Percentiles rank a stretch among this genome's conserved stretches.
These are phyloP conservation scores for Cladosporium sp. DNA, from an alignment of 2,329 filamentous ascomycete genomes.

Conservation along the genomic window DNA sequence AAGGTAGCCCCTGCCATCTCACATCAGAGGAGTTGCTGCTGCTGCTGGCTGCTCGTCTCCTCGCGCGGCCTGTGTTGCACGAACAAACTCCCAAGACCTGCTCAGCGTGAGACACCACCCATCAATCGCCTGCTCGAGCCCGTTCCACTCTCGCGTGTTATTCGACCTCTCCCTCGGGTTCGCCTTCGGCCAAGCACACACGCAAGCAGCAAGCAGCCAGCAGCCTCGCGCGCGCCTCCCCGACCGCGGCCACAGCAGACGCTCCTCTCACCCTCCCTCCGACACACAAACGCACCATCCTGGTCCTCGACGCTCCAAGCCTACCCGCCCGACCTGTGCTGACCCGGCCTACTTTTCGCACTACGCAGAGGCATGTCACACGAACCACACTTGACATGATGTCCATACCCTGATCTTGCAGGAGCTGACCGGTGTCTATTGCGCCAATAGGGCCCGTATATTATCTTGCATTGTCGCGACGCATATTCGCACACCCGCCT, in stretches of 20 bases:
- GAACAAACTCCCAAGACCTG: conserved; percentile 6
- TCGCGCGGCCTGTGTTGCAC: conserved; percentile 1
- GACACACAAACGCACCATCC: neutral
- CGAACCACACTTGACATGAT: conserved; percentile 22
- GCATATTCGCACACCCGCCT: conserved; percentile 9
- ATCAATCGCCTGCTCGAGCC: conserved; percentile 12
- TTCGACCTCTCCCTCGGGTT: conserved; percentile 7
- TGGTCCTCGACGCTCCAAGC: neutral
- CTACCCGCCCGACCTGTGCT: conserved; percentile 13
- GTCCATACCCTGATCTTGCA: conserved; percentile 19
- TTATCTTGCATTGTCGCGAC: conserved; percentile 21
- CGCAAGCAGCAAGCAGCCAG: too few relatives aligned
- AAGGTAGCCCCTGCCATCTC: neutral
- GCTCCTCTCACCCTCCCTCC: neutral
- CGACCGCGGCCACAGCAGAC: neutral
- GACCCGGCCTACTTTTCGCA: conserved; percentile 14
- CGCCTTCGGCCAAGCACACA: too few relatives aligned
- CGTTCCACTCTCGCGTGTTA: conserved; percentile 17
- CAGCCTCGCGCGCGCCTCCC: conserved; percentile 7
- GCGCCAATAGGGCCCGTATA: conserved; percentile 18
- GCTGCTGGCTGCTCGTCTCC: neutral
- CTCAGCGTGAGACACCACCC: conserved; percentile 6
- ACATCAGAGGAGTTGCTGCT: neutral
- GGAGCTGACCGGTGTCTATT: conserved; percentile 20
- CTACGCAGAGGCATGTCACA: conserved; percentile 19